Percentiles rank a stretch among this genome's conserved stretches.
Evolutionary conservation across 345 rosid genomes (phyloP).

Genomic region (Melaleuca alternifolia): DNA sequence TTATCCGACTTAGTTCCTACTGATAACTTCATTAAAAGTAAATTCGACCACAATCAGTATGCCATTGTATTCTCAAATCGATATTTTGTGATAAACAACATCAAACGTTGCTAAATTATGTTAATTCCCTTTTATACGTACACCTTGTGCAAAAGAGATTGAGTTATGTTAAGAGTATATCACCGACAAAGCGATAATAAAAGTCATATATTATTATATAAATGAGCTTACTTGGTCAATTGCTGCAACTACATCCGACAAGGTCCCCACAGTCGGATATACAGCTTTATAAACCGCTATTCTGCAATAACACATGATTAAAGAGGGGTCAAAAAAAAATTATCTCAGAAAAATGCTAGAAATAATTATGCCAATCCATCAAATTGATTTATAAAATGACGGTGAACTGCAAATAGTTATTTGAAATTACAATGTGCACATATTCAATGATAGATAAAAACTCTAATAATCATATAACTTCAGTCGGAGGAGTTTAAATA

Average conservation of each 20-base stretch:
- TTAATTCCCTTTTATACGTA: neutral
- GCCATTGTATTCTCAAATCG: neutral
- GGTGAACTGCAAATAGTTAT: neutral
- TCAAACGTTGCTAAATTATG: neutral
- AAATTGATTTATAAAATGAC: neutral
- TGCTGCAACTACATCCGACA: slow-evolving; percentile 79
- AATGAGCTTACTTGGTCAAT: slow-evolving; percentile 55
- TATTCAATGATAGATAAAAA: no score
- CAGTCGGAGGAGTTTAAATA: no score
- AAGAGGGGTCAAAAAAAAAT: no score
- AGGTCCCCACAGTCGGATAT: slow-evolving; percentile 63
- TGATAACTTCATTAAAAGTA: neutral
- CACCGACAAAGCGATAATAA: neutral
- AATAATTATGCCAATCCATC: neutral
- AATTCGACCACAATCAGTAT: neutral
- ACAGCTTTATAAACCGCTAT: slow-evolving; percentile 83
- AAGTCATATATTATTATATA: neutral
- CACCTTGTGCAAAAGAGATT: neutral
- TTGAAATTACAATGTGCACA: neutral
- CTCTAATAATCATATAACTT: no score
- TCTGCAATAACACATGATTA: slow-evolving; percentile 13
- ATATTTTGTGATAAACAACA: neutral
- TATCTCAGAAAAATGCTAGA: neutral
- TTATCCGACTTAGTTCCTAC: neutral
- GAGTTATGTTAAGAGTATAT: neutral